These are phyloP conservation scores for Dentipellis fragilis DNA, from an alignment of 768 basidiomycete genomes.

Conservation along the genomic window DNA sequence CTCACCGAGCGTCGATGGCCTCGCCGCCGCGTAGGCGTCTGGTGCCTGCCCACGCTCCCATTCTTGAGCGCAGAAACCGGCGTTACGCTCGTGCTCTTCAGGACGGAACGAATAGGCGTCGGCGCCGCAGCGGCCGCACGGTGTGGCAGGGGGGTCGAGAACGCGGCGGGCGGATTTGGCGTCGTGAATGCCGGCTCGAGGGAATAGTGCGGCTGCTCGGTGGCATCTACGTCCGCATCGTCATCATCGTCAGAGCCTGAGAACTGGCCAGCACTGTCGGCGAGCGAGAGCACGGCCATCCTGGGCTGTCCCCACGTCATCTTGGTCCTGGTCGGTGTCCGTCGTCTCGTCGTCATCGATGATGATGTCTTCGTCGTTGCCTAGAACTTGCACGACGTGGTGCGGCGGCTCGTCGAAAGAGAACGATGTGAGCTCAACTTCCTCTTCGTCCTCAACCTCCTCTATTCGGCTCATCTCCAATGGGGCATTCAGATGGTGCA, in stretches of 20 bases:
- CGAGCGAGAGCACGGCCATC: conserved; percentile 17
- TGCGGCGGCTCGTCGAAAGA: conserved; percentile 56
- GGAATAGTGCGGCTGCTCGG: background rate
- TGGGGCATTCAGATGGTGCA: background rate
- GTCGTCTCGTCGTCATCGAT: conserved; percentile 26
- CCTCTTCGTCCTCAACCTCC: conserved; percentile 52
- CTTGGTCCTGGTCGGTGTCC: conserved; percentile 27
- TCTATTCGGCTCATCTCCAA: conserved; percentile 29
- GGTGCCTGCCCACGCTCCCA: conserved; percentile 34
- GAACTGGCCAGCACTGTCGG: conserved; percentile 4
- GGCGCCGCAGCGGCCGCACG: conserved; percentile 17
- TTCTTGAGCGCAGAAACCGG: conserved; percentile 51
- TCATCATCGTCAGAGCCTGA: conserved; percentile 10
- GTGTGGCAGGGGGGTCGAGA: conserved; percentile 3
- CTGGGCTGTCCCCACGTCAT: conserved; percentile 15
- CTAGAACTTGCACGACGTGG: conserved; percentile 22
- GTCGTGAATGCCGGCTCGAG: background rate
- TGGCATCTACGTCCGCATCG: background rate
- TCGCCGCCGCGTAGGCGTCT: conserved; percentile 42
- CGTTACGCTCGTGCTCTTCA: conserved; percentile 38
- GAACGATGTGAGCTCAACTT: conserved; percentile 61
- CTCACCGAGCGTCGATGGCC: conserved; percentile 79
- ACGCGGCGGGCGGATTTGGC: conserved; percentile 6
- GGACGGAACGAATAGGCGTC: conserved; percentile 27
- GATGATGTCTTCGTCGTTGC: conserved; percentile 37